A percentile compares a stretch with the other conserved stretches of the same genome.
Conservation (phyloP, 1,284 basidiomycete genomes). For the Papiliotrema laurentii region DNA sequence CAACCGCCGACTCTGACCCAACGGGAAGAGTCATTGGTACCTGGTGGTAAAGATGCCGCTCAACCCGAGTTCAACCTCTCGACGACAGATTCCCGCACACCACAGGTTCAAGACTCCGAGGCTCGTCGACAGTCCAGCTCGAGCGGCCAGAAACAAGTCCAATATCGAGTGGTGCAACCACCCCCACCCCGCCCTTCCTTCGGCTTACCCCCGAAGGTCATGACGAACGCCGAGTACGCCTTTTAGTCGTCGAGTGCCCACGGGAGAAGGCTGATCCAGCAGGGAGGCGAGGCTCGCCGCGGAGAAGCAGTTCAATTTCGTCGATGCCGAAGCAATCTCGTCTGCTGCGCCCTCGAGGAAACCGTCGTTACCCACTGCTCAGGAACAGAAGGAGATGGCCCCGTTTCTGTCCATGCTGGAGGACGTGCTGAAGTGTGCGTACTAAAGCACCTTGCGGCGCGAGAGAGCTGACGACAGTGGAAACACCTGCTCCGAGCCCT, state of each 20-base stretch:
- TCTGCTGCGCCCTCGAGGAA: conserved; percentile 5
- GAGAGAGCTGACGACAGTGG: conserved; percentile 11
- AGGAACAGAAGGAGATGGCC: conserved; percentile 42
- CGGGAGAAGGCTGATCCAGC: neutral
- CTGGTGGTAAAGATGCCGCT: neutral
- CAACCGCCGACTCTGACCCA: neutral
- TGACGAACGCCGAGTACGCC: conserved; percentile 33
- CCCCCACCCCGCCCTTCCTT: conserved; percentile 13
- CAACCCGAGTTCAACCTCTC: no score
- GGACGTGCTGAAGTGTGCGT: conserved; percentile 42
- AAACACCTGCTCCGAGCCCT: conserved; percentile 3
- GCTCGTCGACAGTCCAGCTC: neutral
- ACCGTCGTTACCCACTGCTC: neutral
- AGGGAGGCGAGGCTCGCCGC: no score
- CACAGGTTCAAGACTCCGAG: neutral
- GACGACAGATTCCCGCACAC: neutral
- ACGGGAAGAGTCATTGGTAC: neutral
- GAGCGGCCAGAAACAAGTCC: conserved; percentile 7
- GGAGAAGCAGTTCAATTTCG: conserved; percentile 25
- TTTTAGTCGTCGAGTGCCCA: neutral
- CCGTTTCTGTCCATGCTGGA: conserved; percentile 47
- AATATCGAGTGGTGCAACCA: conserved; percentile 37
- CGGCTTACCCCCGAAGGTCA: conserved; percentile 30
- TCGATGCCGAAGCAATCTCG: conserved; percentile 44
- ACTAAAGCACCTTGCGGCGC: neutral